Evolutionary conservation across 2,329 filamentous ascomycete genomes (phyloP), one percentile per base, ranked within the genome.

Genomic region (Colletotrichum tamarilloi): DNA sequence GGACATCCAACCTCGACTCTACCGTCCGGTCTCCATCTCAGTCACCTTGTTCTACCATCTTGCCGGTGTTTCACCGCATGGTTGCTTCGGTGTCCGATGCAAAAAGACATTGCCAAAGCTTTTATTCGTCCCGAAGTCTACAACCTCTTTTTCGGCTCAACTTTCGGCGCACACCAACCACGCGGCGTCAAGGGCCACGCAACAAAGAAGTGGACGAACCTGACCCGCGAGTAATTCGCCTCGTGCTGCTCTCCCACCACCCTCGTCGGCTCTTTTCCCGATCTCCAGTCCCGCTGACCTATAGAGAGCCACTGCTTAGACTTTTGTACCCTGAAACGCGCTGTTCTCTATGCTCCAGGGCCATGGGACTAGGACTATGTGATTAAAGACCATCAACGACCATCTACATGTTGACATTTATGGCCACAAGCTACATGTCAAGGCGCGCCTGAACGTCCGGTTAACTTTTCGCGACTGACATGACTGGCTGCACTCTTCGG

Each of bases 241-340:
- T 46, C 55, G 49, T 32, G 57, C 42, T 57, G 22, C 46, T 72
- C 16, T 38, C 52, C 42, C 38, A 42, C 38, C 4, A 38, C 42
- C 59, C 32, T 32, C 52, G 53, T 68, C 52, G 53, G 53, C 53
- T 63, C 58, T 53, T 19, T 38, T n/a, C 7, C 35, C 24, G 49
- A 12, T 32, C 49, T 35, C 22, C n/a, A 7, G 8, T 9, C 28
- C 12, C 38, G 55, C 66, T 24, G 24, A 60, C n/a, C 4, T n/a
- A 19, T 52, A 63, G 58, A 68, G 57, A 28, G n/a, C 57, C 58
- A 16, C 52, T 30, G 52, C 58, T 59, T 62, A 60, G 42, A 64
- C 65, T 57, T 64, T 32, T 28, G n/a, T 26, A 1, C 59, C 65
- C 19, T 67, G 66, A 73, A 69, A 69, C 66, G 58, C 32, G 28